A percentile compares a stretch with the other conserved stretches of the same genome.
phyloP scores from a whole-genome alignment of 495 filamentous ascomycete species.

The Cryomyces antarcticus region DNA sequence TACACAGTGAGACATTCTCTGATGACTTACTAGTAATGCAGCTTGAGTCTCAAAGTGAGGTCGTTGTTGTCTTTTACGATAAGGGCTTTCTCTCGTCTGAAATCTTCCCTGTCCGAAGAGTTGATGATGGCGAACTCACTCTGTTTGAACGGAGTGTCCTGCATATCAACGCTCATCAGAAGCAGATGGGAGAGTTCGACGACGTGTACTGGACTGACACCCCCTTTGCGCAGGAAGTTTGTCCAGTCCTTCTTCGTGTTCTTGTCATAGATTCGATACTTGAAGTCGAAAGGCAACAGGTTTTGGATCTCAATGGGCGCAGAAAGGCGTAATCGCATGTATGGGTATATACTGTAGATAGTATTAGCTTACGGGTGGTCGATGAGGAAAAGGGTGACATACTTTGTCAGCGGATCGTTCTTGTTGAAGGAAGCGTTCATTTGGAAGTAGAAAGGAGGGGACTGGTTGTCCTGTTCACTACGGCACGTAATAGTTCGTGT shows the following conservation, averaged over 20 bases:
- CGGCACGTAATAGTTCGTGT: conserved; percentile 72
- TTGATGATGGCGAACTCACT: conserved; percentile 97
- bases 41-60: conserved; percentile 54
- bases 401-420: conserved; percentile 59
- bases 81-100: conserved; percentile 61
- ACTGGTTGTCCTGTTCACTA: conserved; percentile 56
- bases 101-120: conserved; percentile 69
- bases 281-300: conserved; percentile 90
- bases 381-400: conserved; percentile 3
- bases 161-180: conserved; percentile 80
- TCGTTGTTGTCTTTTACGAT: conserved; percentile 66
- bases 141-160: conserved; percentile 82
- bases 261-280: conserved; percentile 95
- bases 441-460: conserved; percentile 88
- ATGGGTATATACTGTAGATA: conserved; percentile 53
- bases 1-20: not conserved
- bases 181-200: conserved; percentile 88
- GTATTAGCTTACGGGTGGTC: conserved; percentile 11
- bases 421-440: conserved; percentile 66
- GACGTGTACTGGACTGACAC: conserved; percentile 89
- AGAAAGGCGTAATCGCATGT: conserved; percentile 78
- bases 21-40: conserved; percentile 54
- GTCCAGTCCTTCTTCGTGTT: conserved; percentile 97
- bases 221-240: conserved; percentile 89
- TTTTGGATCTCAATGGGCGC: conserved; percentile 91